Base-by-base conservation (phyloP, 805 yeast species). In the Komagataella pastoris region DNA sequence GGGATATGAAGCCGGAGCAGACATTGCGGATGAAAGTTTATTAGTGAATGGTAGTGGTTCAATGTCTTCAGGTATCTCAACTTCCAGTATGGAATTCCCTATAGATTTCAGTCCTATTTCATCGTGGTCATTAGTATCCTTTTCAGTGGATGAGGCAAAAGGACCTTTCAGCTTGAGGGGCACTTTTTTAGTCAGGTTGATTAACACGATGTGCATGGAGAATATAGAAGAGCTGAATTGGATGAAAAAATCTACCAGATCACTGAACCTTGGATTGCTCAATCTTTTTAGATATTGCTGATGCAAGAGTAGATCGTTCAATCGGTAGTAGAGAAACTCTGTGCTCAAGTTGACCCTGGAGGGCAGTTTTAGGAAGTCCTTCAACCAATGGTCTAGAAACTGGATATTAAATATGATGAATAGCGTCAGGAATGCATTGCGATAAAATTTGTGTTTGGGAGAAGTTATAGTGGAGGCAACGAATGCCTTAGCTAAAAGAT, bases 401-500 rank as follows among this genome's bases (percentile, higher is more conserved):
- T 50, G 49, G 47, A 40, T 17, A 43, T 24, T 47, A 17, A 63
- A 40, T 3, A 64, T 48, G 3, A 63, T 45, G 2, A 46, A 6
- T 3, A 58, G 12, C 23, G 61, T 56, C 2, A 59, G 24, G 2
- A 66, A 17, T 3, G 71, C 66, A 56, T 66, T 67, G 7, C 59
- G 40, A 4, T 60, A 50, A 40, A 60, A 58, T 49, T 64, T 55
- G 48, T 60, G 56, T 49, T 56, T 59, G 6, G 64, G 56, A 1
- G 69, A 64, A 0, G 68, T 64, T 19, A 68, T 47, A 23, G 57
- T 64, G 12, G 69, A 59, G 1, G 70, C 70, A n/a, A 68, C 56
- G 45, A 64, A 56, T 0, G 69, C 63, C 53, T 66, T 67, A 6
- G 70, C 64, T 40, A 65, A 53, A 8, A 66, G 36, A 46, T 61